Evolutionary conservation across 1,284 basidiomycete genomes (phyloP).

Genomic region (Rhizoctonia solani): DNA sequence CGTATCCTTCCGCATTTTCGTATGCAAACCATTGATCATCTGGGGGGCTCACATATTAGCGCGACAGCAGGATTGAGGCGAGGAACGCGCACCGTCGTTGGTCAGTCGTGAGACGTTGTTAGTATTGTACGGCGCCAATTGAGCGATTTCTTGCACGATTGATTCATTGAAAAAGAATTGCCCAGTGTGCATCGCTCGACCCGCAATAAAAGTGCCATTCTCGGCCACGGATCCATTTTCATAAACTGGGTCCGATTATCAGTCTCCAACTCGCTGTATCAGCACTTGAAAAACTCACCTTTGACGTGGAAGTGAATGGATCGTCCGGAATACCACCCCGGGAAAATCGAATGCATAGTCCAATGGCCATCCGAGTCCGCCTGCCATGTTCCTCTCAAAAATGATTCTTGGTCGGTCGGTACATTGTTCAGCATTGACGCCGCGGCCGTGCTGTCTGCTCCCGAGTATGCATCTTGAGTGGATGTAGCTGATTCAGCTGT

Average conservation of each 20-base stretch:
- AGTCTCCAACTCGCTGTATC: not conserved
- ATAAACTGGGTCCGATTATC: not conserved
- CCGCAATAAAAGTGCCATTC: conserved; percentile 24
- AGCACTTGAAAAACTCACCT: too few species aligned
- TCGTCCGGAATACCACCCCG: conserved; percentile 52
- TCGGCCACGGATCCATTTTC: conserved; percentile 23
- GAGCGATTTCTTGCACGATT: conserved; percentile 4
- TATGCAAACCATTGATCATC: conserved; percentile 24
- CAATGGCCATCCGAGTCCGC: conserved; percentile 69
- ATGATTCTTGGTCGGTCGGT: conserved; percentile 46
- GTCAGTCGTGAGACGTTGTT: conserved; percentile 24
- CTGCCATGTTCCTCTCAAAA: conserved; percentile 67
- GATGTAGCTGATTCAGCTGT: not conserved
- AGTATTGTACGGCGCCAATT: conserved; percentile 14
- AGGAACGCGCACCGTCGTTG: conserved; percentile 2
- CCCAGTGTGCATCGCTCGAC: conserved; percentile 19
- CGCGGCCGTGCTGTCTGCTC: conserved; percentile 14
- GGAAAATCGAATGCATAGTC: conserved; percentile 70
- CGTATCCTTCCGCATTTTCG: conserved; percentile 27
- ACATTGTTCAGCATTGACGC: conserved; percentile 10
- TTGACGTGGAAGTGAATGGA: conserved; percentile 32
- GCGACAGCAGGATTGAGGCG: not conserved
- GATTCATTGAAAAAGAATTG: conserved; percentile 31
- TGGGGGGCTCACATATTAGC: not conserved
- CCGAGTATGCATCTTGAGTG: conserved; percentile 21